Evolutionary conservation across 805 yeast species (phyloP).

Genomic region (Zygosaccharomyces rouxii): DNA sequence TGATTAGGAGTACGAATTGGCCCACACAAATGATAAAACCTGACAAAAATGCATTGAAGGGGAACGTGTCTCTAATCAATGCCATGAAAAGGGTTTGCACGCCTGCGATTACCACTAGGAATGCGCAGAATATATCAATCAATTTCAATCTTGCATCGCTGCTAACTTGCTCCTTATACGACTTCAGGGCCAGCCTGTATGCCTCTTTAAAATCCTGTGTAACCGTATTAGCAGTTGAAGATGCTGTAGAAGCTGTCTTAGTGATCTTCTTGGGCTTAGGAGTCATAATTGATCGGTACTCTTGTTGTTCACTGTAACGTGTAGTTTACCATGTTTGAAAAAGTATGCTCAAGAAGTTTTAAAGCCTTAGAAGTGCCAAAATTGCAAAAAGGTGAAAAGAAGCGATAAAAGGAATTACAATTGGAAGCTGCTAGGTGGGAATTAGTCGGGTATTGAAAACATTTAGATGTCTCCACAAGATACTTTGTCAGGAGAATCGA

Average conservation of each 20-base stretch:
- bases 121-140: constrained; percentile 73
- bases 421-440: not conserved
- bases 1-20: constrained; percentile 85
- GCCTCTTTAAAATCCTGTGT: constrained; percentile 29
- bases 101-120: constrained; percentile 68
- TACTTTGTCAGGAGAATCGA: not conserved
- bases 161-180: constrained; percentile 30
- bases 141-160: constrained; percentile 48
- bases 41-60: constrained; percentile 93
- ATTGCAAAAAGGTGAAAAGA: not conserved
- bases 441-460: not conserved
- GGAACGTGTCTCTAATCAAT: constrained; percentile 75
- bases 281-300: not conserved
- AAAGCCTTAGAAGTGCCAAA: not conserved
- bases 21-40: constrained; percentile 93
- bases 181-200: constrained; percentile 18
- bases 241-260: constrained; percentile 2
- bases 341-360: not conserved
- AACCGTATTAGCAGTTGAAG: constrained; percentile 10
- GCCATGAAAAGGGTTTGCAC: constrained; percentile 75
- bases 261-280: constrained; percentile 1
- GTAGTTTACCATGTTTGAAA: constrained; percentile 1
- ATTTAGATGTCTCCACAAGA: not conserved
- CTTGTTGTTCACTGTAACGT: not conserved
- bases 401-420: not conserved